phyloP scores from a whole-genome alignment of 2,329 filamentous ascomycete genomes.

The Gaeumannomyces sp. region DNA sequence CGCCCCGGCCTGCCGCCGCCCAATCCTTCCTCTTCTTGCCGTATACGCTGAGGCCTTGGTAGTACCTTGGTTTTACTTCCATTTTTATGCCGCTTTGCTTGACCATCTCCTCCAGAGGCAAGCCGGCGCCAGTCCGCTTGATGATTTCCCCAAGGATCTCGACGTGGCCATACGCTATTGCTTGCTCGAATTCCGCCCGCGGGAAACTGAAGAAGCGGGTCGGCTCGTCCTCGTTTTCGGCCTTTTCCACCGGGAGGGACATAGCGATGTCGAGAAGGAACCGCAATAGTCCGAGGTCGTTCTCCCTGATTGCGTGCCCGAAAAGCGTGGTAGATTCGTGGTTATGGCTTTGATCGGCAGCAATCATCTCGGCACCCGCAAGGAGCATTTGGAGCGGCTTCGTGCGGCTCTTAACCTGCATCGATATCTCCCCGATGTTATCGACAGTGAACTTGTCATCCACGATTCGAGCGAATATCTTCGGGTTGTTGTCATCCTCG shows the following conservation, averaged over 20 bases:
- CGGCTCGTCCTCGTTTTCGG: constrained; percentile 27
- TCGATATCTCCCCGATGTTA: constrained; percentile 63
- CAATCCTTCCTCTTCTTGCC: constrained; percentile 69
- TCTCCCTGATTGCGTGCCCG: constrained; percentile 40
- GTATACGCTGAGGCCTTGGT: constrained; percentile 70
- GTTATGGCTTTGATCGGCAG: constrained; percentile 23
- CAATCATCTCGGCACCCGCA: constrained; percentile 19
- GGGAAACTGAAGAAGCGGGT: constrained; percentile 33
- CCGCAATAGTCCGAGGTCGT: constrained; percentile 48
- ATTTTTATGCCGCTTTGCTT: constrained; percentile 58
- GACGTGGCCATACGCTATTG: constrained; percentile 42
- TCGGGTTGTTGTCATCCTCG: constrained; percentile 33
- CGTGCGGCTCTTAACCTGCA: constrained; percentile 58
- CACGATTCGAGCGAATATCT: constrained; percentile 48
- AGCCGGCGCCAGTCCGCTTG: constrained; percentile 57
- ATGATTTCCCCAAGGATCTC: constrained; percentile 59
- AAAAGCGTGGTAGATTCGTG: constrained; percentile 26
- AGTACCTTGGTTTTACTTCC: constrained; percentile 61
- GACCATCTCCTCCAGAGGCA: constrained; percentile 62
- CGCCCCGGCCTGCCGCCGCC: constrained; percentile 56
- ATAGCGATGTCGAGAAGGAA: constrained; percentile 51
- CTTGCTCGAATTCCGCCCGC: constrained; percentile 33
- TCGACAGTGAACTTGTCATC: constrained; percentile 69
- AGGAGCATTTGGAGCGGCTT: constrained; percentile 50
- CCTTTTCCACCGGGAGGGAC: constrained; percentile 34